Evolutionary conservation across 306 rosid genomes (phyloP), one percentile per base, ranked within the genome.

Genomic region (Arachis stenosperma): DNA sequence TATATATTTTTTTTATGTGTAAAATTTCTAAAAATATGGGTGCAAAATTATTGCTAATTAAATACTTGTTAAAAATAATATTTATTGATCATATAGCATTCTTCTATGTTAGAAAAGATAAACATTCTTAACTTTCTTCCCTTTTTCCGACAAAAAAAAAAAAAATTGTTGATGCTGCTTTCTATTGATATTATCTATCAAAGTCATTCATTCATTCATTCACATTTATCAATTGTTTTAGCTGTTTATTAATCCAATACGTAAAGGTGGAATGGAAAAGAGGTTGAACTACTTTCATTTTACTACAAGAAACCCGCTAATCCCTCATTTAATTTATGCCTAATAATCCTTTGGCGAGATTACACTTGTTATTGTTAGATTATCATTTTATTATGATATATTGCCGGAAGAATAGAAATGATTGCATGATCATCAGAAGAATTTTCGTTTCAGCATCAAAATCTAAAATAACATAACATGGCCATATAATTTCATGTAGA

Each of bases 201-300:
- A 55, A 40, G 53, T 17, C 17, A 17, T 17, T 17, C 17, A 17
- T 15, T 22, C 22, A 10, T 54, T 54, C 11, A 15, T 52, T 14
- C 36, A 53, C 37, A 39, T 9, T 14, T 37, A 39, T 15, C 11
- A 13, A 13, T 50, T 68, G n/a, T 6, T 30, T 22, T 22, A 22
- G 27, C 27, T 22, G 27, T 22, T 22, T 22, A 22, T 22, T 22
- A 22, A 13, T 67, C 8, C 8, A 33, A 40, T 27, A 37, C 37
- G 42, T 10, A 69, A 11, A 61, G 3, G 12, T 57, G 8, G 75
- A 11, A 33, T 0, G 40, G 55, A 14, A 70, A 56, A 70, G 44
- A 56, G 30, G 65, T 70, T 55, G 43, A 56, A 12, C 30, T 55
- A 39, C 14, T 46, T 56, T 70, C 57, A 27, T 56, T 70, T 56